Evolutionary conservation across 805 yeast species (phyloP).

Genomic region (Candida chauliodis): DNA sequence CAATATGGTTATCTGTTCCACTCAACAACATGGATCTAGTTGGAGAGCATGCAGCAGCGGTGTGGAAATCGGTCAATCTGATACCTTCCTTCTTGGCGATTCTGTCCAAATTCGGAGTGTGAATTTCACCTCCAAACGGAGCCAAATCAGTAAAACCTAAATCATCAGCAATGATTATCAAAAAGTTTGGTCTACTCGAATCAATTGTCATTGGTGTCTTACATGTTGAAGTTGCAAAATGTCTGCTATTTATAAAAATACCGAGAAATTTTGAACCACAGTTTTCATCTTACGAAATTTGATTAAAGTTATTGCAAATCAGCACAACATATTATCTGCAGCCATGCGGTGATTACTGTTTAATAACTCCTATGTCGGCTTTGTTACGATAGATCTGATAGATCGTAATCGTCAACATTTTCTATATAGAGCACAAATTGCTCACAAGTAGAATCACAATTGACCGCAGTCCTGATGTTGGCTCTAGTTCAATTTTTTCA

Average conservation of each 20-base stretch:
- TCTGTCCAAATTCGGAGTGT: constrained; percentile 48
- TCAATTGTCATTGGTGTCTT: constrained; percentile 3
- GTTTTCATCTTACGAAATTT: constrained; percentile 3
- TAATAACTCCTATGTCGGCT: no score
- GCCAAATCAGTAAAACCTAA: constrained; percentile 55
- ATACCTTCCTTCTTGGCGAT: constrained; percentile 42
- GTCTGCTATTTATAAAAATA: no score
- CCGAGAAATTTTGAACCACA: neutral
- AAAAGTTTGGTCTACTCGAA: constrained; percentile 42
- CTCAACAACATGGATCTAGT: constrained; percentile 59
- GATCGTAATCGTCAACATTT: no score
- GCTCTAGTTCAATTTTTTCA: no score
- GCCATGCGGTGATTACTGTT: no score
- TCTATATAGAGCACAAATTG: no score
- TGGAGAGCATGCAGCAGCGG: constrained; percentile 65
- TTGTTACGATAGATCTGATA: no score
- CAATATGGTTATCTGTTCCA: constrained; percentile 61
- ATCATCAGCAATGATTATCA: constrained; percentile 59
- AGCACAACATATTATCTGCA: neutral
- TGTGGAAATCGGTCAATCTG: constrained; percentile 55
- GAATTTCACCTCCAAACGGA: constrained; percentile 56
- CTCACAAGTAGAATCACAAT: no score
- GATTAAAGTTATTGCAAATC: neutral
- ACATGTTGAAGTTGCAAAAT: no score
- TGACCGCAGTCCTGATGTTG: no score